A percentile compares a stretch with the other conserved stretches of the same genome.
Evolutionary conservation across 805 yeast genomes (phyloP).

Genomic region (Yarrowia sp.): DNA sequence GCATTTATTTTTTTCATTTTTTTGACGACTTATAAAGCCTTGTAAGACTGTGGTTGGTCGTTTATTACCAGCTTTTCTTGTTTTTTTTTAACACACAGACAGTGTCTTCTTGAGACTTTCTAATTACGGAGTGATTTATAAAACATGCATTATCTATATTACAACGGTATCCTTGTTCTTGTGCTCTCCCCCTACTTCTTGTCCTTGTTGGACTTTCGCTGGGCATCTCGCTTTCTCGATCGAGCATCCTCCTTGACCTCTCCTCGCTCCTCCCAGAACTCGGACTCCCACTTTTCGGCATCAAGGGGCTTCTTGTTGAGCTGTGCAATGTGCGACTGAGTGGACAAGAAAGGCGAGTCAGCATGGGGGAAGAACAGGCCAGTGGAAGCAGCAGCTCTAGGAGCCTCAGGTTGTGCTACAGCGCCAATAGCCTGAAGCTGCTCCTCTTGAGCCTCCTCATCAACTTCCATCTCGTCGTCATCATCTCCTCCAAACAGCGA

Average conservation of each 20-base stretch:
- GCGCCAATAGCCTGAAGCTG: neutral
- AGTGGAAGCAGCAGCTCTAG: slow-evolving; percentile 6
- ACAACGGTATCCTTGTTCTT: slow-evolving; percentile 1
- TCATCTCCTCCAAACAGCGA: slow-evolving; percentile 31
- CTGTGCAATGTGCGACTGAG: slow-evolving; percentile 77
- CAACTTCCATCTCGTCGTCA: slow-evolving; percentile 29
- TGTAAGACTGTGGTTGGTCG: no score
- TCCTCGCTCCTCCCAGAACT: slow-evolving; percentile 83
- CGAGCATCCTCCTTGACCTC: slow-evolving; percentile 74
- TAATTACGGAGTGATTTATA: neutral
- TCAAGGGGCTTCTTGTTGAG: slow-evolving; percentile 40
- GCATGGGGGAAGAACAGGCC: slow-evolving; percentile 73
- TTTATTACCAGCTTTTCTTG: no score
- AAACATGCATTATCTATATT: neutral
- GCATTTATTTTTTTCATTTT: neutral
- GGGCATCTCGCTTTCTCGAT: slow-evolving; percentile 69
- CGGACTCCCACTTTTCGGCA: slow-evolving; percentile 56
- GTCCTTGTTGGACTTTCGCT: slow-evolving; percentile 55
- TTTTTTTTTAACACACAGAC: no score
- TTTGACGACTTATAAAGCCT: no score
- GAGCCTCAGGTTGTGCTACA: neutral
- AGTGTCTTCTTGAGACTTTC: no score
- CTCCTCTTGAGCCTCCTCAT: neutral
- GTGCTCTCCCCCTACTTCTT: slow-evolving; percentile 34
- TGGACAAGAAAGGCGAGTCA: slow-evolving; percentile 80